A percentile compares a stretch with the other conserved stretches of the same genome.
phyloP scores from a whole-genome alignment of 1,139 yeast species.

The Sugiyamaella sp. region DNA sequence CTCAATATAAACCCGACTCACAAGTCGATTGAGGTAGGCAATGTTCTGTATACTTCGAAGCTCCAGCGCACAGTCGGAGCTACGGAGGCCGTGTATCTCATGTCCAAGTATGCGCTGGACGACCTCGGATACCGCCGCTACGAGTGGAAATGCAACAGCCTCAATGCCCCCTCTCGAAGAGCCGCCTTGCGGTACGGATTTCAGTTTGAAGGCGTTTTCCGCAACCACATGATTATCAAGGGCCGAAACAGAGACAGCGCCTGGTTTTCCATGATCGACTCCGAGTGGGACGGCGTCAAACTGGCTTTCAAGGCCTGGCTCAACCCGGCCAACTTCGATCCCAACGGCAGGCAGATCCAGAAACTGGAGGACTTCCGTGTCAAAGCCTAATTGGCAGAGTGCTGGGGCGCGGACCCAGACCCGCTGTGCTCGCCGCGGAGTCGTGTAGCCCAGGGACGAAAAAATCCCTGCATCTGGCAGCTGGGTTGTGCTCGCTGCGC shows the following conservation, averaged over 20 bases:
- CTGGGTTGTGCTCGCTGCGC: too few relatives aligned
- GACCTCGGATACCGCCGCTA: constrained; percentile 39
- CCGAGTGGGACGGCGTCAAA: constrained; percentile 38
- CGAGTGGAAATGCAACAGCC: constrained; percentile 43
- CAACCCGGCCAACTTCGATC: constrained; percentile 38
- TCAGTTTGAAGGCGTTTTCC: constrained; percentile 39
- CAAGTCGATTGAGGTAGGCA: constrained; percentile 40
- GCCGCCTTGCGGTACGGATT: constrained; percentile 43
- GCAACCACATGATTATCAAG: constrained; percentile 38
- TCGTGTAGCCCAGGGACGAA: too few relatives aligned
- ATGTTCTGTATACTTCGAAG: constrained; percentile 34
- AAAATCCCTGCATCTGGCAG: too few relatives aligned
- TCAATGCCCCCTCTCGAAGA: constrained; percentile 37
- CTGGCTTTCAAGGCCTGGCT: constrained; percentile 37
- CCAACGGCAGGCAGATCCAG: constrained; percentile 32
- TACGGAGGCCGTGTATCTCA: constrained; percentile 40
- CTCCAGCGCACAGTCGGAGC: constrained; percentile 38
- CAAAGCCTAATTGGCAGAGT: too few relatives aligned
- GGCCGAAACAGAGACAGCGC: constrained; percentile 41
- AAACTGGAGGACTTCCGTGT: constrained; percentile 25
- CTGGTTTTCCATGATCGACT: constrained; percentile 41
- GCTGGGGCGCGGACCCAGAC: too few relatives aligned
- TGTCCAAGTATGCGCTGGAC: constrained; percentile 38
- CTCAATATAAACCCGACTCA: constrained; percentile 35
- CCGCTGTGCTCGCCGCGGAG: too few relatives aligned